phyloP scores from a whole-genome alignment of 1,284 basidiomycete species.

The Meira miltonrushii region DNA sequence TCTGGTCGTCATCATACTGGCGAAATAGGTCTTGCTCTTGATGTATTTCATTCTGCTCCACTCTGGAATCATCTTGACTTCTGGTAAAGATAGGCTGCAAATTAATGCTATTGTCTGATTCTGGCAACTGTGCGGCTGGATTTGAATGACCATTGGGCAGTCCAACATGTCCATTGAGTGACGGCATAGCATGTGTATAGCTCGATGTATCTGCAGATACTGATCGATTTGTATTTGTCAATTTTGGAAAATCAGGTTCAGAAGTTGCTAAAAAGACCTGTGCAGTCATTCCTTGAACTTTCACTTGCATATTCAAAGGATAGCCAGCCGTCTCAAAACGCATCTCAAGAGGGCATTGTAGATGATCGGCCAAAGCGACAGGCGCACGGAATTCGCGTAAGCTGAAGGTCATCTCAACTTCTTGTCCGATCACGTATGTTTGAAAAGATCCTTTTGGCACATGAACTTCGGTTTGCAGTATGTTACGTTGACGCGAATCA shows the following conservation, averaged over 20 bases:
- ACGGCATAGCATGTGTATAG: no score
- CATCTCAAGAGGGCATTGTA: not conserved
- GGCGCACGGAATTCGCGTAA: conserved; percentile 1
- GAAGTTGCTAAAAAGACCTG: conserved; percentile 4
- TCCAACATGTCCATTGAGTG: no score
- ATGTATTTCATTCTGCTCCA: no score
- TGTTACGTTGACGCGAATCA: not conserved
- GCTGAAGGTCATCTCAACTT: not conserved
- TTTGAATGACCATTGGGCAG: no score
- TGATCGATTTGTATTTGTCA: no score
- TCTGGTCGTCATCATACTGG: no score
- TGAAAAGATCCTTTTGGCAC: not conserved
- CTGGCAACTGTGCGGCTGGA: no score
- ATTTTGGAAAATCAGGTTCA: not conserved
- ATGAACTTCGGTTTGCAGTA: not conserved
- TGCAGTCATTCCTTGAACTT: not conserved
- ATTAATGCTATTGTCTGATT: no score
- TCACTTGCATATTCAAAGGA: not conserved
- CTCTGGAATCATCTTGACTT: no score
- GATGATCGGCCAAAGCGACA: not conserved
- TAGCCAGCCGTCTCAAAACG: not conserved
- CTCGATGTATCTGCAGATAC: no score
- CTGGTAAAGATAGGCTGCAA: no score
- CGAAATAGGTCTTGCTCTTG: no score
- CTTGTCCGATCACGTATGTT: not conserved